Evolutionary conservation across 305 asterid species (phyloP).

Genomic region (Fraxinus latifolia): DNA sequence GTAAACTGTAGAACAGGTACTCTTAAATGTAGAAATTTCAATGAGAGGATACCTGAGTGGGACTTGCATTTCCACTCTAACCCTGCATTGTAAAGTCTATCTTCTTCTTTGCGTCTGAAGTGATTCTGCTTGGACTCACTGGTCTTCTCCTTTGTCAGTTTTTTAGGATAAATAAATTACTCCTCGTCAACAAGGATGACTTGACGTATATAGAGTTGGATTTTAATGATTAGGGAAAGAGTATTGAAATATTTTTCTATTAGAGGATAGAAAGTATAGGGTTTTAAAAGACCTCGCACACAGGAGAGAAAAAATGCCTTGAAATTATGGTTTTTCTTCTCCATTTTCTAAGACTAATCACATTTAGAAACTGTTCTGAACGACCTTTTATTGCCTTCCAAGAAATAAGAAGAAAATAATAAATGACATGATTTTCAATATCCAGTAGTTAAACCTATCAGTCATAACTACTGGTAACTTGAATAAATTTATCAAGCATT

Average conservation of each 20-base stretch:
- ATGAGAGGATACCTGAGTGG: slow-evolving; percentile 1
- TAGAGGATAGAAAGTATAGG: neutral
- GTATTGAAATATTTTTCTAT: neutral
- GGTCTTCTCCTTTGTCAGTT: neutral
- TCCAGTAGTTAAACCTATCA: neutral
- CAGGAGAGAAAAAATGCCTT: neutral
- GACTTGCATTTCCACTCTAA: neutral
- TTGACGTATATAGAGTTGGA: neutral
- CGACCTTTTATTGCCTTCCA: neutral
- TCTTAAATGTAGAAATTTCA: neutral
- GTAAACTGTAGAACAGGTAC: neutral
- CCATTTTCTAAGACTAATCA: neutral
- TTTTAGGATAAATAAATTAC: neutral
- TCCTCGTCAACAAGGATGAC: neutral
- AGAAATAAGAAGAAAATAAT: neutral
- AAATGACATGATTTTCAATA: neutral
- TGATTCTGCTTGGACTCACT: slow-evolving; percentile 6
- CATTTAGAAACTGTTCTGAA: neutral
- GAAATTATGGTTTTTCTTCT: neutral
- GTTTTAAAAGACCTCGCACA: neutral
- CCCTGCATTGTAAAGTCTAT: neutral
- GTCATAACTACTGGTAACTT: neutral
- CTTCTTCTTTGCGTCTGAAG: neutral
- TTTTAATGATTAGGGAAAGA: neutral
- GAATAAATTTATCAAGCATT: slow-evolving; percentile 9